Conservation (phyloP, 768 basidiomycete genomes). For the Flagelloscypha sp. region DNA sequence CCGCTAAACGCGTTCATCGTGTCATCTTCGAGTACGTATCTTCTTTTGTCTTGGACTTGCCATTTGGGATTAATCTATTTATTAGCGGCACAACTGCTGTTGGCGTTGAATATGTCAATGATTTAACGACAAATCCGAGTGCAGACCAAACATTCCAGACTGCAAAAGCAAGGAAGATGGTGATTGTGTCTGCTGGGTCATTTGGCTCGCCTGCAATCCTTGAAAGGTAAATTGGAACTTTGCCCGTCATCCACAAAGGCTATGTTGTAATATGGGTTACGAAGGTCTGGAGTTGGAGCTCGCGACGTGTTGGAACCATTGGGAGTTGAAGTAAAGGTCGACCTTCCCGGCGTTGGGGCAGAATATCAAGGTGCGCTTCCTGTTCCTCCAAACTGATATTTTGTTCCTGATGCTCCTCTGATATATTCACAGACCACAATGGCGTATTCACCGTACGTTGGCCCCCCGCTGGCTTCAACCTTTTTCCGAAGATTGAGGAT, state of each 20-base stretch:
- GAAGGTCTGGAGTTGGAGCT: conserved; percentile 64
- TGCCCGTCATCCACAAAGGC: background rate
- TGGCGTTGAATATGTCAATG: conserved; percentile 44
- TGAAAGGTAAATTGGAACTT: conserved; percentile 28
- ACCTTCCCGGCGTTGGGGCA: conserved; percentile 73
- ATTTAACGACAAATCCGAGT: conserved; percentile 13
- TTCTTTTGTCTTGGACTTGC: background rate
- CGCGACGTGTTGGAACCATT: conserved; percentile 34
- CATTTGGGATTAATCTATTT: background rate
- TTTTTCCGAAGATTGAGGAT: background rate
- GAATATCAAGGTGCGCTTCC: conserved; percentile 43
- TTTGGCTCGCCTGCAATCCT: conserved; percentile 51
- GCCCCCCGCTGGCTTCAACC: background rate
- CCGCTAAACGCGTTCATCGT: conserved; percentile 35
- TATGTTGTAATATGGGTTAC: too few relatives aligned
- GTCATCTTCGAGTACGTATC: conserved; percentile 39
- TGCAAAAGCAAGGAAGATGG: conserved; percentile 33
- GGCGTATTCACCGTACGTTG: background rate
- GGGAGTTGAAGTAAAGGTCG: conserved; percentile 42
- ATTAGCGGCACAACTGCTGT: conserved; percentile 32
- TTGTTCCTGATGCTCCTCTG: background rate
- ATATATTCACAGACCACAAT: background rate
- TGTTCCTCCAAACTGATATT: background rate
- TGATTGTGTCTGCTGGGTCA: conserved; percentile 44
- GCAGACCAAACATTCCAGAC: conserved; percentile 16